Conservation (phyloP, 805 yeast species). For the Yarrowia bubula region DNA sequence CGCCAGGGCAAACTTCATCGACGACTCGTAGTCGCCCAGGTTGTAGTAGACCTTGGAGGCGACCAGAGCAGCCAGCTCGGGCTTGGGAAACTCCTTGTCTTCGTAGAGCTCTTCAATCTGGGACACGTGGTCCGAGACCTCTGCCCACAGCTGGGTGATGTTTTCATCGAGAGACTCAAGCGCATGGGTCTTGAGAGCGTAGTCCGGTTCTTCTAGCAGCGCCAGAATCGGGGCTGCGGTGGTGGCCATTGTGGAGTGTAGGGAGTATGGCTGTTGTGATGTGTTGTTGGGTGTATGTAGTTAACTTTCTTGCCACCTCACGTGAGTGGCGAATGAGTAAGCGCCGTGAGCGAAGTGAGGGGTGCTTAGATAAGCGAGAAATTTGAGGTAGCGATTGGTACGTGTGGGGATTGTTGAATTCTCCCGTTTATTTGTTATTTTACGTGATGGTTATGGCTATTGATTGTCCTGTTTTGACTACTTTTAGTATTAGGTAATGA, state of each 20-base stretch:
- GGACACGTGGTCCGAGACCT: conserved; percentile 83
- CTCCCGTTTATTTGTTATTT: no score
- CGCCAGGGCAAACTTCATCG: conserved; percentile 82
- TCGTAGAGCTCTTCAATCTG: conserved; percentile 91
- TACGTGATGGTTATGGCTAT: no score
- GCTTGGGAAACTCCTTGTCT: conserved; percentile 70
- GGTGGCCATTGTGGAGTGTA: conserved; percentile 50
- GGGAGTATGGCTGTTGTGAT: neutral
- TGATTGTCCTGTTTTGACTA: no score
- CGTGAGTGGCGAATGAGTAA: neutral
- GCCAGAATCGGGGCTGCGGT: conserved; percentile 93
- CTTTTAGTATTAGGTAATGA: no score
- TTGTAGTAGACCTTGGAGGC: conserved; percentile 90
- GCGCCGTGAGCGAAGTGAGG: neutral
- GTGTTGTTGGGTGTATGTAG: neutral
- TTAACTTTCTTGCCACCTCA: conserved; percentile 21
- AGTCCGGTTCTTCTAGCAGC: conserved; percentile 78
- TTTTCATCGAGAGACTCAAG: conserved; percentile 72
- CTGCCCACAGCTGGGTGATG: conserved; percentile 95
- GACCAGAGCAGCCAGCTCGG: conserved; percentile 83
- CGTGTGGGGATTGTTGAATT: no score
- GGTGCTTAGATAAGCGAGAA: neutral
- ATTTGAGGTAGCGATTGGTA: no score
- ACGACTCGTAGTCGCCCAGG: conserved; percentile 87
- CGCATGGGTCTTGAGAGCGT: conserved; percentile 76